These are phyloP conservation scores for Fraxinus americana DNA, from an alignment of 257 asterid species.

Conservation along the genomic window DNA sequence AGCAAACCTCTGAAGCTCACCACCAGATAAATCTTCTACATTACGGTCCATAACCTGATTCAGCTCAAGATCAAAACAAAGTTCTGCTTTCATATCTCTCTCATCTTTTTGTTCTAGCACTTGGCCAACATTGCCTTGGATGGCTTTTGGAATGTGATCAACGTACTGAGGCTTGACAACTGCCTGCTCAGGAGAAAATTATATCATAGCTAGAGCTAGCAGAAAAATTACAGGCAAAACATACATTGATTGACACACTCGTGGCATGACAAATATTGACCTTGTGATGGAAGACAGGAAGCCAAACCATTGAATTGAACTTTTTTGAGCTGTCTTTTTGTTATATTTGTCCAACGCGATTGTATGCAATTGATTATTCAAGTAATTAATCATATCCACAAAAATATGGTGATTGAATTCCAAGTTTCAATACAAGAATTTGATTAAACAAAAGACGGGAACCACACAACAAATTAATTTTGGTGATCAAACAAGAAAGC, in stretches of 20 bases:
- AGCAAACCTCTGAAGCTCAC: conserved; percentile 99
- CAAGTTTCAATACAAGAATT: neutral
- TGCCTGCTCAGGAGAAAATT: conserved; percentile 52
- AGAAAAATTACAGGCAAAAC: neutral
- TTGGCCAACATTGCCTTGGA: conserved; percentile 97
- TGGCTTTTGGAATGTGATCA: conserved; percentile 96
- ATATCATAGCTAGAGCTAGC: conserved; percentile 9
- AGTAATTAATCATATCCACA: neutral
- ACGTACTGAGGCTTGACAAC: conserved; percentile 96
- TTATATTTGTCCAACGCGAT: neutral
- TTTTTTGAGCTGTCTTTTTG: neutral
- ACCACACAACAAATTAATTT: neutral
- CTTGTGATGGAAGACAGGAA: neutral
- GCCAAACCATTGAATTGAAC: neutral
- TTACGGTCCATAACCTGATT: conserved; percentile 93
- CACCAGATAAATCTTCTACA: conserved; percentile 98
- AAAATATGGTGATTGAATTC: neutral
- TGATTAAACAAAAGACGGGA: neutral
- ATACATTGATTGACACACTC: neutral
- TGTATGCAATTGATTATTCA: neutral
- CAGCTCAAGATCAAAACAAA: conserved; percentile 85
- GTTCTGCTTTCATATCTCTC: conserved; percentile 71
- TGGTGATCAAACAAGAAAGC: neutral
- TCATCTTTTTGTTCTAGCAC: conserved; percentile 95
- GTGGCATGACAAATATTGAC: neutral